Base-by-base conservation (phyloP, 2,329 filamentous ascomycete species). In the Periconia macrospinosa region DNA sequence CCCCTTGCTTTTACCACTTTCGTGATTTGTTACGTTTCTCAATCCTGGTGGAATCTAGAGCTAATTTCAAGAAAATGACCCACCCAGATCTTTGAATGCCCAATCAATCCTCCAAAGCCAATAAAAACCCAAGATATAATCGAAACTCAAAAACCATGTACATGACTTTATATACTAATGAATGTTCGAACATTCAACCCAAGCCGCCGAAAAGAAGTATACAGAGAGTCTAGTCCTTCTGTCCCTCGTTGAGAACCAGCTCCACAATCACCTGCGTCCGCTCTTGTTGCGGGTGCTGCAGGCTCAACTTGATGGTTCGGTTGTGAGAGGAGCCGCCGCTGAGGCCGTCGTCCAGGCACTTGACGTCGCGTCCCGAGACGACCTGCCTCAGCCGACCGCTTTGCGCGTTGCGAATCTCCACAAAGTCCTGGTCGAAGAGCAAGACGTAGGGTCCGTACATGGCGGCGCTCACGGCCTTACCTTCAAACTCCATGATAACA, bases 401-500 rank as follows among this genome's bases (percentile, higher is more conserved):
- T 78, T 97, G 91, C 17, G 94, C 94, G 66, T 99, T 97, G 50
- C 94, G 86, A 49, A 99, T 91, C 77, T 99, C 94, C 45, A 99
- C 91, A 63, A 97, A 99, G 73, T 97, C 93, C 19, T 90, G 88
- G 72, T 97, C 94, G 77, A 97, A 96, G 5, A 99, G 84, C 8
- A 99, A 80, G 5, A 99, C 83, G 72, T 96, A 97, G 53, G 92
- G 89, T 1, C 92, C 92, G 65, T 91, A 95, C 77, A 97, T 87
- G 57, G 92, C 94, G 1, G 92, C 92, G 13, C 86, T 86, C 57
- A 88, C 87, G 1, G 94, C 94, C 67, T 89, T 93, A 61, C 94
- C 94, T n/a, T 96, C 94, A 73, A 97, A 99, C 71, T 97, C 92
- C 92, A 99, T 96, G 67, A 97, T 92, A 54, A 97, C 91, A 27